Percentiles rank a stretch among this genome's conserved stretches.
These are phyloP conservation scores for Heritiera fomes DNA, from an alignment of 345 rosid genomes.

Conservation along the genomic window DNA sequence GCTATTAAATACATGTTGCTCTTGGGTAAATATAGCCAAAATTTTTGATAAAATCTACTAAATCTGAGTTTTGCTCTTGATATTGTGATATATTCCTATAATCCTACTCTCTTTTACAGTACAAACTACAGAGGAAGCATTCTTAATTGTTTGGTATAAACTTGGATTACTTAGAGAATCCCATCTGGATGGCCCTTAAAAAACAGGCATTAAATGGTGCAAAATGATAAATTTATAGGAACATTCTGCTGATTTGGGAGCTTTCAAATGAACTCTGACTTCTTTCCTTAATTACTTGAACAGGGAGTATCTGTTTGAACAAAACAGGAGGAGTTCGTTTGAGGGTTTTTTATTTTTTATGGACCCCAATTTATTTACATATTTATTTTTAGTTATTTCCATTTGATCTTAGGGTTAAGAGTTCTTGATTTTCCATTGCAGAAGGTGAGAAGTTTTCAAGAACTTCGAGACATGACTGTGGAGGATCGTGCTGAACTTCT, in stretches of 20 bases:
- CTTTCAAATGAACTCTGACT: neutral
- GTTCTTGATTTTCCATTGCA: slow-evolving; percentile 38
- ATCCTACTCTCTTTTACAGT: neutral
- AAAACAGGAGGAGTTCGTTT: neutral
- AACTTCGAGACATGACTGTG: slow-evolving; percentile 64
- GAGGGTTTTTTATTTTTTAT: neutral
- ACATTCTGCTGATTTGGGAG: neutral
- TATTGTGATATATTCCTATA: neutral
- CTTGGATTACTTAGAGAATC: neutral
- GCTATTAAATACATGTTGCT: neutral
- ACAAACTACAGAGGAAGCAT: neutral
- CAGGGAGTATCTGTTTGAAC: neutral
- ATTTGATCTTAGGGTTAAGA: neutral
- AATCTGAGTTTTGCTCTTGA: neutral
- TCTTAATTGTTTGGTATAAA: neutral
- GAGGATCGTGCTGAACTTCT: slow-evolving; percentile 83
- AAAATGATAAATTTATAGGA: neutral
- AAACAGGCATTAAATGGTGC: neutral
- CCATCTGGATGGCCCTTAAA: neutral
- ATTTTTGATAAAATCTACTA: neutral
- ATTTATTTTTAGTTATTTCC: neutral
- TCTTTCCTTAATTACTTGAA: neutral
- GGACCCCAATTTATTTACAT: neutral
- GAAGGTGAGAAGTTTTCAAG: slow-evolving; percentile 92
- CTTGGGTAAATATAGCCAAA: neutral